Base-by-base conservation (phyloP, 2,329 filamentous ascomycete species). In the Scopulariopsis brevicaulis region DNA sequence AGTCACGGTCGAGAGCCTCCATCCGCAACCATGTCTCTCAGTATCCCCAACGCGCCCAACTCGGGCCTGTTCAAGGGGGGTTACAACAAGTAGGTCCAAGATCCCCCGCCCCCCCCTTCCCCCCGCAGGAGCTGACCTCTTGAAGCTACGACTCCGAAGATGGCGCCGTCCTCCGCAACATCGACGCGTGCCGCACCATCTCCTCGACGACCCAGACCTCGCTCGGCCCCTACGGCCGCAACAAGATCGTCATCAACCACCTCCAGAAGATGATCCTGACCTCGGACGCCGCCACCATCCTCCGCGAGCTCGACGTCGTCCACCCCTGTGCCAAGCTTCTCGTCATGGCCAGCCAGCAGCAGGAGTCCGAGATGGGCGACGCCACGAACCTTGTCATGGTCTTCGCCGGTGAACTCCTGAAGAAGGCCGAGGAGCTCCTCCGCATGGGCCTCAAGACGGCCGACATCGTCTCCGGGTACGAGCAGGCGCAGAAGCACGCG, bases 171-270 rank as follows among this genome's bases (percentile, higher is more conserved):
- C 82, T 97, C 64, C 91, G 94, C 70, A 99, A 99, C 75, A 97
- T 99, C 76, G 95, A 99, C 71, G 94, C 95, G 71, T 99, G 94
- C 79, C 85, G 92, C 64, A 90, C 94, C 64, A 97, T 99, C 74
- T 86, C 94, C 60, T 89, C 89, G 67, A 99, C 94, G 56, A 94
- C 99, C 55, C 91, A 96, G 79, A 97, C 94, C 59, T 97, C 94
- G 53, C 83, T 99, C 40, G 95, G 94, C 56, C 94, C 94, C 60
- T 96, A 96, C 75, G 94, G 94, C 69, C 89, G 94, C 74, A 99
- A 99, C 81, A 99, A 99, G 80, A 92, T 99, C 70, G 90, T 99
- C 77, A 97, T 99, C 81, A 99, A 99, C 80, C 95, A 99, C 77
- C 82, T 99, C 62, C 90, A 96, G 74, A 99, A 99, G 82, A 96